Percentiles rank a stretch among this genome's conserved stretches.
Evolutionary conservation across 2,329 filamentous ascomycete genomes (phyloP).

Genomic region (Beauveria asiatica): DNA sequence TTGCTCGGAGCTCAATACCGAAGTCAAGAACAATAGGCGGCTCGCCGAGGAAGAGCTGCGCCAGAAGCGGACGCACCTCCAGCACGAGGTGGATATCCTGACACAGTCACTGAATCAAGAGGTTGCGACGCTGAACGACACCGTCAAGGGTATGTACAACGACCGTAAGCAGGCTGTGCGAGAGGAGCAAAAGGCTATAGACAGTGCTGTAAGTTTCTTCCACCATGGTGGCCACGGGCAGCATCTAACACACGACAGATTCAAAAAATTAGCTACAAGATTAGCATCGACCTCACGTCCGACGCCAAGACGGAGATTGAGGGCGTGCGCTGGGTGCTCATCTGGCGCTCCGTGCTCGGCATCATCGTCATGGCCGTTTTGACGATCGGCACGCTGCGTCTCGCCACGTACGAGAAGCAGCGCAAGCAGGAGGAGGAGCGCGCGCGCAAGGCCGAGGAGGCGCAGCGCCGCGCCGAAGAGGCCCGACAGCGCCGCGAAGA

Average conservation of each 20-base stretch:
- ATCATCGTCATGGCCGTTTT: conserved; percentile 58
- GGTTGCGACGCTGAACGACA: conserved; percentile 71
- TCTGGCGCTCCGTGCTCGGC: conserved; percentile 53
- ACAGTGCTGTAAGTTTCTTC: conserved; percentile 59
- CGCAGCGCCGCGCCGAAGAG: conserved; percentile 1
- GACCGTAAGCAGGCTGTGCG: conserved; percentile 88
- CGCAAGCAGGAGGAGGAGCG: conserved; percentile 40
- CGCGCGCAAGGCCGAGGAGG: conserved; percentile 33
- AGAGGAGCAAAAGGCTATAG: conserved; percentile 77
- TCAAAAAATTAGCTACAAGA: conserved; percentile 93
- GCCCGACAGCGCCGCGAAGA: conserved; percentile 1
- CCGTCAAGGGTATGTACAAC: conserved; percentile 92
- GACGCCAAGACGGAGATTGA: conserved; percentile 91
- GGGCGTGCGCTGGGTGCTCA: conserved; percentile 77
- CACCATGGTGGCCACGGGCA: no score
- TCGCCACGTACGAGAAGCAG: conserved; percentile 47
- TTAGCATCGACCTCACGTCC: conserved; percentile 80
- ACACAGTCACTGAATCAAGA: conserved; percentile 81
- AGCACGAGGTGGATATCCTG: conserved; percentile 92
- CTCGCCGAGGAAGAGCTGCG: conserved; percentile 73
- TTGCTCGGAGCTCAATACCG: conserved; percentile 82
- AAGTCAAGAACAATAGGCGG: conserved; percentile 70
- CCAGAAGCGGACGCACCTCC: conserved; percentile 73
- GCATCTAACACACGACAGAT: conserved; percentile 43
- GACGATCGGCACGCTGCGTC: conserved; percentile 51